Evolutionary conservation across 2,329 filamentous ascomycete genomes (phyloP), one percentile per base, ranked within the genome.

Genomic region (Whalleya microplaca): DNA sequence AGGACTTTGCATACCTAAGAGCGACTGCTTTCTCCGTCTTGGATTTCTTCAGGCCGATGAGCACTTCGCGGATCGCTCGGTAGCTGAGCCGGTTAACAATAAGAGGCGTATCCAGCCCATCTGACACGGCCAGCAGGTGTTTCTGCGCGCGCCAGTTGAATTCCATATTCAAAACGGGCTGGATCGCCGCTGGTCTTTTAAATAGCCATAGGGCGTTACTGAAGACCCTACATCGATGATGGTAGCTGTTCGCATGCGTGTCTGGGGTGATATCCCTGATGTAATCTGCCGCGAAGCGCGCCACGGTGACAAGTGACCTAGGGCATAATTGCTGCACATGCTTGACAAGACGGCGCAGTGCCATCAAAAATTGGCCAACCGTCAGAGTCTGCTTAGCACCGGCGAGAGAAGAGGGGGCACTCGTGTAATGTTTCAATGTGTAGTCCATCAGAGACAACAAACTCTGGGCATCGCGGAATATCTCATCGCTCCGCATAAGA

Each of bases 71-170:
- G 44, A 88, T 81, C 3, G 84, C 79, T 47, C 75, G 75, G 55
- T 86, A 88, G 19, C 82, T 81, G 1, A 65, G 61, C 32, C 74
- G 74, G 57, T 78, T 77, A 27, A 87, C 77, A n/a, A 80, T 65
- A 3, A 87, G 69, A 2, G 82, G 76, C 7, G 75, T 77, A 1
- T 76, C 67, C 27, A 84, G 72, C 2, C 71, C 69, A 21, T 78
- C 76, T 0, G 84, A 85, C 66, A 82, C 74, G 18, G 76, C 73
- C 21, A 88, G 69, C 23, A 88, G 72, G 4, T 77, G 71, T 46
- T 76, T 80, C 59, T 87, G 82, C 0, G 84, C 84, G 52, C 80
- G 75, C 85, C 85, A 88, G 59, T 81, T 82, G 68, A 79, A 74
- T 3, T 69, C 67, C 69, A 76, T 76, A 40, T 78, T 73, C 3